Evolutionary conservation across 805 yeast genomes (phyloP).

Genomic region (Lachancea waltii): DNA sequence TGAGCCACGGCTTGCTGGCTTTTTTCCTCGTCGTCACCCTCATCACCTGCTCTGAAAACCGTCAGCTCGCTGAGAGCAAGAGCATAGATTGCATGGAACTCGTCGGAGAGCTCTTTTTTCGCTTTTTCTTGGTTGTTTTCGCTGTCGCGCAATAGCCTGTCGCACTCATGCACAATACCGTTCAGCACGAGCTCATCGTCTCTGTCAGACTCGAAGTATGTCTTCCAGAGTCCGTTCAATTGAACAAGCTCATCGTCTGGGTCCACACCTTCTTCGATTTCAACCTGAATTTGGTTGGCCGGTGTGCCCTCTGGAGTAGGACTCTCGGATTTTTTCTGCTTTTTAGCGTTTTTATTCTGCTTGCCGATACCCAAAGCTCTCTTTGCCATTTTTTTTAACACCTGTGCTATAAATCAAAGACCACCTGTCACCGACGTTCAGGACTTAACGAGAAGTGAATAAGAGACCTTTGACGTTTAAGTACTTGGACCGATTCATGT

Average conservation of each 20-base stretch:
- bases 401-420: neutral
- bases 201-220: constrained; percentile 49
- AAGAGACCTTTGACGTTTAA: neutral
- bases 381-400: constrained; percentile 41
- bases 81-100: constrained; percentile 70
- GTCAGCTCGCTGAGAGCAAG: constrained; percentile 61
- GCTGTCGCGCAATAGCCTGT: constrained; percentile 52
- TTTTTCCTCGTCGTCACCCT: constrained; percentile 16
- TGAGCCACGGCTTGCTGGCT: constrained; percentile 39
- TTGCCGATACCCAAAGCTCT: constrained; percentile 61
- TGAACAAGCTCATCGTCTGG: constrained; percentile 78
- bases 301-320: constrained; percentile 17
- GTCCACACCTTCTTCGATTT: constrained; percentile 61
- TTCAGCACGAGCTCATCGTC: constrained; percentile 62
- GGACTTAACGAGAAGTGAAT: no score
- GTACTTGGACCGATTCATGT: neutral
- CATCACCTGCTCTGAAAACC: constrained; percentile 43
- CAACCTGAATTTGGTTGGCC: constrained; percentile 50
- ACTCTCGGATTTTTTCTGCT: constrained; percentile 18
- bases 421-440: no score
- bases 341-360: constrained; percentile 43
- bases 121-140: constrained; percentile 11
- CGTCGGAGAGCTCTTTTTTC: constrained; percentile 35
- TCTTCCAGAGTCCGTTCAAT: constrained; percentile 62
- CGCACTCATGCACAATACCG: constrained; percentile 91